These are phyloP conservation scores for Talaromyces sp. DNA, from an alignment of 2,329 filamentous ascomycete species.

Conservation along the genomic window DNA sequence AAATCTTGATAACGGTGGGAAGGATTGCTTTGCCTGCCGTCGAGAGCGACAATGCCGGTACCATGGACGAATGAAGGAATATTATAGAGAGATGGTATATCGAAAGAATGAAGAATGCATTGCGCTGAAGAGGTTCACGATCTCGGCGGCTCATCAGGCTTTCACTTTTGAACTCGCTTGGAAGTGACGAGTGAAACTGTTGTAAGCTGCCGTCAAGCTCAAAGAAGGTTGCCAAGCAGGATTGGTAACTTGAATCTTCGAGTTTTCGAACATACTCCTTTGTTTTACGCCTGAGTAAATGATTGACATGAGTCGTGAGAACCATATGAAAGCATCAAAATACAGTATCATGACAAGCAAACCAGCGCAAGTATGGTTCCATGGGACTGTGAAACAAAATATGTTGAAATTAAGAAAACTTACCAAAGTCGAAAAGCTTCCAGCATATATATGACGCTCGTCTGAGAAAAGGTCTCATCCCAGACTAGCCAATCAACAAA, in stretches of 20 bases:
- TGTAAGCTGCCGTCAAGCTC: neutral
- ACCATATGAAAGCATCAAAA: neutral
- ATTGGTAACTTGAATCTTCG: neutral
- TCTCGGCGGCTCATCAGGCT: neutral
- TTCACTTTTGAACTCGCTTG: neutral
- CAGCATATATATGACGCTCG: slow-evolving; percentile 10
- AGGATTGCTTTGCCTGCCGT: neutral
- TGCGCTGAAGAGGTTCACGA: slow-evolving; percentile 6
- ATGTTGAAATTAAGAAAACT: neutral
- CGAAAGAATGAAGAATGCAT: slow-evolving; percentile 14
- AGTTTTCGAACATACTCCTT: neutral
- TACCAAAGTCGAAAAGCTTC: neutral
- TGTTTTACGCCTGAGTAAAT: neutral
- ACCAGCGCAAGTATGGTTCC: neutral
- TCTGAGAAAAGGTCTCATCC: slow-evolving; percentile 13
- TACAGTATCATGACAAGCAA: neutral
- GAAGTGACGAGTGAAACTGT: neutral
- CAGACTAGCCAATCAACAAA: slow-evolving; percentile 8
- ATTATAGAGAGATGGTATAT: slow-evolving; percentile 11
- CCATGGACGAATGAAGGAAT: slow-evolving; percentile 13
- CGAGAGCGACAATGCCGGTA: slow-evolving; percentile 6
- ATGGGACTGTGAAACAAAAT: neutral
- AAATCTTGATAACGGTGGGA: slow-evolving; percentile 1
- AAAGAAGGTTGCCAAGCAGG: neutral
- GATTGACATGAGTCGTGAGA: neutral